A percentile compares a stretch with the other conserved stretches of the same genome.
These are phyloP conservation scores for Ploettnerulaceae sp. DNA, from an alignment of 2,329 filamentous ascomycete genomes.

Conservation along the genomic window DNA sequence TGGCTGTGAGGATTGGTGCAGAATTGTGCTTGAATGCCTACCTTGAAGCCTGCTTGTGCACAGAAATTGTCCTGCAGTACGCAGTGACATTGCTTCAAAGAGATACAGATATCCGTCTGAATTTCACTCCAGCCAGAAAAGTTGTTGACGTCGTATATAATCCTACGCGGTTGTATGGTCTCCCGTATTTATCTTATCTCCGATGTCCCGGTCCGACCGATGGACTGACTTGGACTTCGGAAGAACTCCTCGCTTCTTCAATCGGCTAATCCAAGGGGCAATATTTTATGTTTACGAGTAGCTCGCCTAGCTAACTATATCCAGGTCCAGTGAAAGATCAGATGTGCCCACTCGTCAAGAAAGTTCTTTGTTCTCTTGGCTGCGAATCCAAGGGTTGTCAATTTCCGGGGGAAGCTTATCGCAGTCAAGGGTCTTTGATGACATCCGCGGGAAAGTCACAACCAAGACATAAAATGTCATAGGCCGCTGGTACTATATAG, in stretches of 20 bases:
- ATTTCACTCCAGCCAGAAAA: not conserved
- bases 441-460: conserved; percentile 1
- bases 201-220: not conserved
- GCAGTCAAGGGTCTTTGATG: too few species aligned
- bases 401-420: too few species aligned
- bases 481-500: too few species aligned
- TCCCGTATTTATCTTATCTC: conserved; percentile 9
- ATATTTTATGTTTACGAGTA: too few species aligned
- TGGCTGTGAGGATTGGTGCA: conserved; percentile 1
- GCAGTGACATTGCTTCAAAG: conserved; percentile 29
- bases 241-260: not conserved
- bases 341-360: too few species aligned
- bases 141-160: conserved; percentile 2
- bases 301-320: too few species aligned
- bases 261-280: too few species aligned
- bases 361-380: too few species aligned
- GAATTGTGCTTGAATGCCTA: conserved; percentile 1
- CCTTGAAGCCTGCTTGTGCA: conserved; percentile 8
- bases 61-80: conserved; percentile 24
- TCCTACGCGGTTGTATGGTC: not conserved
- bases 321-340: too few species aligned
- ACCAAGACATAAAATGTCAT: not conserved
- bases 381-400: too few species aligned
- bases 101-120: conserved; percentile 4
- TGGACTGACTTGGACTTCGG: not conserved